These are phyloP conservation scores for Schoenoplectus tabernaemontani DNA, from an alignment of 202 grass and related monocot species.

Conservation along the genomic window DNA sequence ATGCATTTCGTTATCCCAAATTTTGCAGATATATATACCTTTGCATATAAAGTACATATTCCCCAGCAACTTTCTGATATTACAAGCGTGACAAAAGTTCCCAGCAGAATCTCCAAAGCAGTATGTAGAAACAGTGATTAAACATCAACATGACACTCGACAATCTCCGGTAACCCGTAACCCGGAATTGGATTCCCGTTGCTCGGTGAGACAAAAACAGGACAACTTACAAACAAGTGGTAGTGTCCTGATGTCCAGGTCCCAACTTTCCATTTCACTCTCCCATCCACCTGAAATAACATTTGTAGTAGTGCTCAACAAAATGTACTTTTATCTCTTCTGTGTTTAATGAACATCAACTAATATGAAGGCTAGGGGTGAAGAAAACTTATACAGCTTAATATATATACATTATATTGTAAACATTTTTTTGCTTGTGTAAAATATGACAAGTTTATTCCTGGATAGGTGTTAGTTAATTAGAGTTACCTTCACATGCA, in stretches of 20 bases:
- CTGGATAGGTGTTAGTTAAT: too few species aligned
- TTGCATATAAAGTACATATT: too few species aligned
- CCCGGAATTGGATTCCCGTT: background rate
- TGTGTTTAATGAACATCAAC: background rate
- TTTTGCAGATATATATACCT: background rate
- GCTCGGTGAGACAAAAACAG: slow-evolving; percentile 50
- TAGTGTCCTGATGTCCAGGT: slow-evolving; percentile 64
- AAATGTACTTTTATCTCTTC: background rate
- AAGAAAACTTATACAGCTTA: too few species aligned
- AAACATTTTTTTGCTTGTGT: background rate
- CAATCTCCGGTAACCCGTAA: background rate
- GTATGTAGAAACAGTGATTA: background rate
- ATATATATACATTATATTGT: too few species aligned
- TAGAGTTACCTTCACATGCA: slow-evolving; percentile 42
- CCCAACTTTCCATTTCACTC: slow-evolving; percentile 84
- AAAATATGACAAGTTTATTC: background rate
- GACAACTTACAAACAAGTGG: slow-evolving; percentile 80
- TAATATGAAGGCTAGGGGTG: background rate
- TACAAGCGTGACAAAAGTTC: too few species aligned
- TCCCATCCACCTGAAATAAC: slow-evolving; percentile 36
- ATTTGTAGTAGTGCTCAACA: slow-evolving; percentile 2
- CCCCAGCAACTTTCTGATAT: slow-evolving; percentile 9
- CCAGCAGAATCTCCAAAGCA: background rate
- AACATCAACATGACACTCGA: slow-evolving; percentile 17
- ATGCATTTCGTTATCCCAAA: background rate